Percentiles rank a stretch among this genome's conserved stretches.
These are phyloP conservation scores for Ustilago nuda DNA, from an alignment of 1,284 basidiomycete species.

Conservation along the genomic window DNA sequence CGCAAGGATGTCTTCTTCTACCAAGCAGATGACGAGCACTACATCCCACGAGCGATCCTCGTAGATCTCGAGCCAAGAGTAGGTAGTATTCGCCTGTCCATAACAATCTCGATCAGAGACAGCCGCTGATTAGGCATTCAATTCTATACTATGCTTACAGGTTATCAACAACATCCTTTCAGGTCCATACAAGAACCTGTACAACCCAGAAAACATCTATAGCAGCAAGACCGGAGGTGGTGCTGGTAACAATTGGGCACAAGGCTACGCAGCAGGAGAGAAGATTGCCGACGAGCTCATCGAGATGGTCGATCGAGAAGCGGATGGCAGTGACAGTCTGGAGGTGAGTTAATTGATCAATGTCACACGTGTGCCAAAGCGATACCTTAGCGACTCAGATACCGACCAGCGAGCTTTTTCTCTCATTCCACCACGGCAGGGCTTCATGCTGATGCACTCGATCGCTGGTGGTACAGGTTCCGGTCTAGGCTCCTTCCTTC, in stretches of 20 bases:
- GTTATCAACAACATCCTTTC: constrained; percentile 95
- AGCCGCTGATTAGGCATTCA: background rate
- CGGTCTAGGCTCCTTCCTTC: constrained; percentile 93
- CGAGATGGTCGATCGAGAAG: constrained; percentile 99
- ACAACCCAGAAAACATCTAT: constrained; percentile 99
- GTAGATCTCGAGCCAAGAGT: constrained; percentile 98
- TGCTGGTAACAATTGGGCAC: constrained; percentile 98
- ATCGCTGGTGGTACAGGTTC: constrained; percentile 99
- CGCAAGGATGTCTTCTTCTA: constrained; percentile 99
- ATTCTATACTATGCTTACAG: constrained; percentile 71
- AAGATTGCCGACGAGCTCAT: constrained; percentile 95
- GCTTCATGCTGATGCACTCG: constrained; percentile 98
- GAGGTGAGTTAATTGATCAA: constrained; percentile 75
- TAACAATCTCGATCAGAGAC: background rate
- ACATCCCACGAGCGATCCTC: constrained; percentile 94
- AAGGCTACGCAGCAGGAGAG: constrained; percentile 86
- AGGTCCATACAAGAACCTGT: constrained; percentile 91
- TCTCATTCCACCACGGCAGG: constrained; percentile 73
- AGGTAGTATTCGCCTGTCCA: constrained; percentile 59
- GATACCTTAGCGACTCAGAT: background rate
- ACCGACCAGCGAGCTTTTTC: background rate
- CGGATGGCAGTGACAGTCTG: constrained; percentile 95
- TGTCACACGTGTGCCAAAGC: no score
- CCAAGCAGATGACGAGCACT: constrained; percentile 99
- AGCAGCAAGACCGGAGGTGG: constrained; percentile 95